Percentiles rank a stretch among this genome's conserved stretches.
Evolutionary conservation across 495 filamentous ascomycete species (phyloP).

Genomic region (Oidiodendron maius): DNA sequence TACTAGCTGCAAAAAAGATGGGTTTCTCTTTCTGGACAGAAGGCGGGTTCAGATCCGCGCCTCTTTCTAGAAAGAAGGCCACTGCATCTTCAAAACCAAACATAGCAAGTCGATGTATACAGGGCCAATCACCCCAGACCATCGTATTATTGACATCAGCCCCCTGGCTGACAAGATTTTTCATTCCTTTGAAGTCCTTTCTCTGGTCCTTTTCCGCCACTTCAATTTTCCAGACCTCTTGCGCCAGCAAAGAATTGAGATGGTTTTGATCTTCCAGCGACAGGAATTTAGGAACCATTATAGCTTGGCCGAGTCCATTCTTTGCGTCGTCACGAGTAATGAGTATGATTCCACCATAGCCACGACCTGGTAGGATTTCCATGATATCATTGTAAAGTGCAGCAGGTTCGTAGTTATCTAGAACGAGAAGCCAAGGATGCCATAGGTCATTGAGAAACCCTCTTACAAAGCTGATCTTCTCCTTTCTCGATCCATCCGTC

Average conservation of each 20-base stretch:
- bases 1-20: slow-evolving; percentile 8
- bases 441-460: slow-evolving; percentile 11
- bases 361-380: slow-evolving; percentile 7
- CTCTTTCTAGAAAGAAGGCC: slow-evolving; percentile 9
- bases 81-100: slow-evolving; percentile 12
- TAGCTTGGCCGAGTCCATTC: slow-evolving; percentile 6
- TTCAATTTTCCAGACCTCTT: no score
- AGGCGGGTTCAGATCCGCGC: slow-evolving; percentile 18
- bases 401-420: slow-evolving; percentile 11
- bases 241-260: slow-evolving; percentile 4
- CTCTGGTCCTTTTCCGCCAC: no score
- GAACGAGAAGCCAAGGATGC: slow-evolving; percentile 17
- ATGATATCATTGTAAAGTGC: slow-evolving; percentile 13
- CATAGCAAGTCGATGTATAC: slow-evolving; percentile 9
- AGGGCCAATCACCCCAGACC: slow-evolving; percentile 14
- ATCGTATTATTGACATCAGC: slow-evolving; percentile 14
- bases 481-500: slow-evolving; percentile 10
- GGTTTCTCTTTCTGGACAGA: slow-evolving; percentile 2
- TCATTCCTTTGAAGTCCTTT: slow-evolving; percentile 6
- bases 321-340: slow-evolving; percentile 3
- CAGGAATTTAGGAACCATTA: slow-evolving; percentile 11
- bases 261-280: slow-evolving; percentile 1
- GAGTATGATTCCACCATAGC: slow-evolving; percentile 15
- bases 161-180: slow-evolving; percentile 10
- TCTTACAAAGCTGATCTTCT: slow-evolving; percentile 13